Conservation (phyloP, 306 rosid genomes). For the Cucumis cinereus region DNA sequence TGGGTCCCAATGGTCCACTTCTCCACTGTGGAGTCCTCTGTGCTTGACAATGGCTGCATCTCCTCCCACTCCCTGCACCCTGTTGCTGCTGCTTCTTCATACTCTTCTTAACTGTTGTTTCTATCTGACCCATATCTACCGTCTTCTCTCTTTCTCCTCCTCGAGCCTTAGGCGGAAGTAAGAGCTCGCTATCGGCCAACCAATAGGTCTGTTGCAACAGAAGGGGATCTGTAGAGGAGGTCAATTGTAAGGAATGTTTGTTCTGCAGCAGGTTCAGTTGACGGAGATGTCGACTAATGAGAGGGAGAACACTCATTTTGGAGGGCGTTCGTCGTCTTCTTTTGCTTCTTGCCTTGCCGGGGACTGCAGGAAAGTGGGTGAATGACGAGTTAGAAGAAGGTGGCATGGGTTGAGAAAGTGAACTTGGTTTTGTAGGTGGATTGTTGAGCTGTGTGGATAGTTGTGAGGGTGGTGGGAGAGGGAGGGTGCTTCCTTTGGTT, state of each 20-base stretch:
- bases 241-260: background rate
- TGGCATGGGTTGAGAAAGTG: background rate
- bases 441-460: slow-evolving; percentile 12
- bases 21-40: slow-evolving; percentile 78
- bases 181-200: slow-evolving; percentile 53
- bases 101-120: background rate
- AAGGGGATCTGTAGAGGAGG: slow-evolving; percentile 18
- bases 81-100: slow-evolving; percentile 8
- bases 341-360: slow-evolving; percentile 69
- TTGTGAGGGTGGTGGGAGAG: slow-evolving; percentile 20
- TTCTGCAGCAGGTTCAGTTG: slow-evolving; percentile 20
- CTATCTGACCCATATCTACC: slow-evolving; percentile 4
- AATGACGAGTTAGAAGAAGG: slow-evolving; percentile 13
- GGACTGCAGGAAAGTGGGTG: slow-evolving; percentile 16
- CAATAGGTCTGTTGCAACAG: slow-evolving; percentile 50
- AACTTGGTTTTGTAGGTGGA: slow-evolving; percentile 6
- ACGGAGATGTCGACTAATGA: slow-evolving; percentile 21
- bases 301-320: slow-evolving; percentile 22
- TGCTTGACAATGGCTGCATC: slow-evolving; percentile 48
- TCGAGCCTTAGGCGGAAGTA: slow-evolving; percentile 23
- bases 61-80: slow-evolving; percentile 29
- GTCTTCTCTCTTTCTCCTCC: slow-evolving; percentile 2
- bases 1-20: slow-evolving; percentile 69
- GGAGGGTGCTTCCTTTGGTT: slow-evolving; percentile 35
- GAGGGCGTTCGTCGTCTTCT: slow-evolving; percentile 33